These are phyloP conservation scores for Dalbergia oliveri DNA, from an alignment of 306 rosid genomes.

Conservation along the genomic window DNA sequence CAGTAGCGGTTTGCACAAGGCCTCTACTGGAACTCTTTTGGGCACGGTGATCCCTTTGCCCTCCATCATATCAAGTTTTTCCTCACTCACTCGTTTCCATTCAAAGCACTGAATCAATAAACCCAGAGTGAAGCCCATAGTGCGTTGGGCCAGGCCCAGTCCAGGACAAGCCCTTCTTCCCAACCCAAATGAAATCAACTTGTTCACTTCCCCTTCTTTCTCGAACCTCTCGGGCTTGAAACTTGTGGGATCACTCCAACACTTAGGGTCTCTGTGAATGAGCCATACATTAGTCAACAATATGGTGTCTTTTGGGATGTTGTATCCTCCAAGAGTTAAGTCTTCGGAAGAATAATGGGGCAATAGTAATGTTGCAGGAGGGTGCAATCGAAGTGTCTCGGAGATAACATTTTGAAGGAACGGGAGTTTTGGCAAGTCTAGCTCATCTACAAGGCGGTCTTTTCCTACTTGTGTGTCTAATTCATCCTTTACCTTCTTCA, in stretches of 20 bases:
- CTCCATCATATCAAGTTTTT: constrained; percentile 43
- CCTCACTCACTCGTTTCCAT: constrained; percentile 40
- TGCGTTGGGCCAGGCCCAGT: constrained; percentile 40
- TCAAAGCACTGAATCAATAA: constrained; percentile 46
- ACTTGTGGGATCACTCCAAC: constrained; percentile 30
- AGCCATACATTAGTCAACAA: constrained; percentile 41
- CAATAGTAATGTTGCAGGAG: constrained; percentile 39
- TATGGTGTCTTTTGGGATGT: constrained; percentile 43
- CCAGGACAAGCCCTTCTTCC: constrained; percentile 53
- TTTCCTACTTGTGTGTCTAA: constrained; percentile 33
- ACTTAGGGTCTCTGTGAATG: constrained; percentile 42
- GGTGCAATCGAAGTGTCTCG: constrained; percentile 41
- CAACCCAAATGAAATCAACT: constrained; percentile 39
- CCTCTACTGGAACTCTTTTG: constrained; percentile 5
- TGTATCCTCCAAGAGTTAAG: constrained; percentile 37
- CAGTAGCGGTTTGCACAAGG: constrained; percentile 33
- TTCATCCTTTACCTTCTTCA: constrained; percentile 37
- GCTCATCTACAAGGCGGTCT: constrained; percentile 29
- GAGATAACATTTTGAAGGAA: constrained; percentile 43
- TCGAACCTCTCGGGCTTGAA: constrained; percentile 49
- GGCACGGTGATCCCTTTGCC: constrained; percentile 43
- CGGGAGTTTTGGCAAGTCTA: constrained; percentile 43
- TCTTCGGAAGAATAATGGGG: constrained; percentile 44
- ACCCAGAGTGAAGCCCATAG: constrained; percentile 33
- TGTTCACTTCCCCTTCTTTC: constrained; percentile 38